A percentile compares a stretch with the other conserved stretches of the same genome.
These are phyloP conservation scores for Digitaria exilis DNA, from an alignment of 202 grass and related monocot species.

Conservation along the genomic window DNA sequence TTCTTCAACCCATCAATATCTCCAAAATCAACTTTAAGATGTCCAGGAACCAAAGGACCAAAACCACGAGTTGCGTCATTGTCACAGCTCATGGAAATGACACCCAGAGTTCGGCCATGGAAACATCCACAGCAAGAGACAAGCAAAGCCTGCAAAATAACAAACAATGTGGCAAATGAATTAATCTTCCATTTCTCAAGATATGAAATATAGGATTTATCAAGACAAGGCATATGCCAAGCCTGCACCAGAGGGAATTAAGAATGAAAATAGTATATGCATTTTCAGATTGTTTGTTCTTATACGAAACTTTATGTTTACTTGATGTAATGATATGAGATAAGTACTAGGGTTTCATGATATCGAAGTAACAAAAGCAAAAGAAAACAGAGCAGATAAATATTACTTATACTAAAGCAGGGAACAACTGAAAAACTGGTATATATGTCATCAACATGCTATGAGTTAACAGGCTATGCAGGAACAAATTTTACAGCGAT, in stretches of 20 bases:
- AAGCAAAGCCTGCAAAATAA: constrained; percentile 74
- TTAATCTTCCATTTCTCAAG: constrained; percentile 19
- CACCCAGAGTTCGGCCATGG: constrained; percentile 91
- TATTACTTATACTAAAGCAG: constrained; percentile 16
- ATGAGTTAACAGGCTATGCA: neutral
- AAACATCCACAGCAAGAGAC: constrained; percentile 99
- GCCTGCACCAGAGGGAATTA: neutral
- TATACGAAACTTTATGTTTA: neutral
- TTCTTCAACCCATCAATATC: constrained; percentile 74
- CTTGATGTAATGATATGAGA: neutral
- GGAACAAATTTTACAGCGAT: neutral
- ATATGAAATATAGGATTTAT: neutral
- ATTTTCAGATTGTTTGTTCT: neutral
- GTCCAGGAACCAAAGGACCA: constrained; percentile 86
- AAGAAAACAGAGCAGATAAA: neutral
- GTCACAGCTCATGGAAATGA: constrained; percentile 97
- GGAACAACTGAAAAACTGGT: neutral
- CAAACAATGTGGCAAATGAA: constrained; percentile 18
- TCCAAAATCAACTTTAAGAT: constrained; percentile 99
- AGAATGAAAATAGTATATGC: neutral
- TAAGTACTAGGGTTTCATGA: neutral
- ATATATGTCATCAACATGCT: neutral
- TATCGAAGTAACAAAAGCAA: neutral
- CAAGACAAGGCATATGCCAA: neutral
- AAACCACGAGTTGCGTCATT: constrained; percentile 92